A percentile compares a stretch with the other conserved stretches of the same genome.
Evolutionary conservation across 2,329 filamentous ascomycete genomes (phyloP).

Genomic region (Chrysosporium keratinophilum): DNA sequence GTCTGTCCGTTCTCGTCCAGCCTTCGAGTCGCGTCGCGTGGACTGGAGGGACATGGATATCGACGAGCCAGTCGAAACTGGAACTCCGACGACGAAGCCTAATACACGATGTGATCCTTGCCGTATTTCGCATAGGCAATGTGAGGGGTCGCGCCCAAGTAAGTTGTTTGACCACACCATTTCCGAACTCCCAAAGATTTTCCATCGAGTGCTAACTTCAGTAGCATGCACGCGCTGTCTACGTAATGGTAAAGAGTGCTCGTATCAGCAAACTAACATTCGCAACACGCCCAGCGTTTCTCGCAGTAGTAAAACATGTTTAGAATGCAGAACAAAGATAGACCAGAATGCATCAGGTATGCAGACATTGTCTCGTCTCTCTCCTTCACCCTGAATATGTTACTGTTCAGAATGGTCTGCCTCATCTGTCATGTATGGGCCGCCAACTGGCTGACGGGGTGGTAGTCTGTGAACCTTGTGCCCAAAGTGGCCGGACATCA

Average conservation of each 20-base stretch:
- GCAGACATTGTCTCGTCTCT: background rate
- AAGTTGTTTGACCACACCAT: background rate
- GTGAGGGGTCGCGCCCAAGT: background rate
- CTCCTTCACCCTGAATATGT: background rate
- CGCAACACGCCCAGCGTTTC: background rate
- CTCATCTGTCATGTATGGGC: background rate
- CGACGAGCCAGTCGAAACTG: background rate
- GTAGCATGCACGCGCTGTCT: background rate
- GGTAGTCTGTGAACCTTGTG: constrained; percentile 8
- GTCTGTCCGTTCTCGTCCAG: too few species aligned
- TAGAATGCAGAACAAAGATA: constrained; percentile 10
- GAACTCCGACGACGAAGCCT: background rate
- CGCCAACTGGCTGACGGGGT: background rate
- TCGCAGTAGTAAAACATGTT: background rate
- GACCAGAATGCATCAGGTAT: constrained; percentile 12
- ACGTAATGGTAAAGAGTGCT: background rate
- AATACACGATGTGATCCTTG: background rate
- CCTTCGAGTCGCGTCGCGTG: too few species aligned
- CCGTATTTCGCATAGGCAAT: background rate
- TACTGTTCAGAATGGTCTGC: background rate
- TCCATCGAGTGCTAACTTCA: background rate
- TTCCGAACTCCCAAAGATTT: background rate
- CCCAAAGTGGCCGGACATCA: background rate
- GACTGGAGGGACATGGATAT: background rate
- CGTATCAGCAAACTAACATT: background rate